Conservation (phyloP, 129 eudicot species). For the Flaveria ramosissima region DNA sequence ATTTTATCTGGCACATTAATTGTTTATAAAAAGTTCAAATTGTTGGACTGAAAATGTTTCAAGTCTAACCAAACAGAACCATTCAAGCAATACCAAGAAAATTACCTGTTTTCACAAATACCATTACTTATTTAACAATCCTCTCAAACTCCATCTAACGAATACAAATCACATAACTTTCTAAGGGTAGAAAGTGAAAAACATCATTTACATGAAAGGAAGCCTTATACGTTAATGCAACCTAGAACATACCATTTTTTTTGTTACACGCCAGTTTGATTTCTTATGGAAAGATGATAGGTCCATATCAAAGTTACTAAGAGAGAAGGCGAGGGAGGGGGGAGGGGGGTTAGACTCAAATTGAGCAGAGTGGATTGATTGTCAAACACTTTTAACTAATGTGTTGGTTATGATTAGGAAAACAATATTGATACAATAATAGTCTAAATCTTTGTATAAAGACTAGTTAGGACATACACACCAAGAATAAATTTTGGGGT, state of each 20-base stretch:
- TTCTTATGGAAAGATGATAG: neutral
- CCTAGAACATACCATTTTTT: neutral
- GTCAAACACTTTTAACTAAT: neutral
- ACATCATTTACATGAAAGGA: neutral
- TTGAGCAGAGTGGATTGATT: neutral
- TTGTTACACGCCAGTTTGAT: neutral
- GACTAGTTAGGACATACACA: neutral
- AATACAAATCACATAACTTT: neutral
- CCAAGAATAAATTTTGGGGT: neutral
- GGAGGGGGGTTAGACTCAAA: too few relatives aligned
- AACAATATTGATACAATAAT: neutral
- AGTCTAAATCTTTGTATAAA: neutral
- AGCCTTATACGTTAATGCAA: neutral
- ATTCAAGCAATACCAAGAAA: neutral
- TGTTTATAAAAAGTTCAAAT: neutral
- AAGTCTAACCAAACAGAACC: neutral
- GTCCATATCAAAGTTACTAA: neutral
- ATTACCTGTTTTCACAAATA: neutral
- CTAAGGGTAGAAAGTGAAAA: neutral
- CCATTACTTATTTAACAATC: neutral
- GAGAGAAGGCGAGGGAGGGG: neutral
- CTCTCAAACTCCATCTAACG: neutral
- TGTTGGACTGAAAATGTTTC: neutral
- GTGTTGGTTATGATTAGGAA: neutral
- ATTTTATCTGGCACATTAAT: neutral